A percentile compares a stretch with the other conserved stretches of the same genome.
Conservation (phyloP, 2,329 filamentous ascomycete species). For the Nemania sp. region DNA sequence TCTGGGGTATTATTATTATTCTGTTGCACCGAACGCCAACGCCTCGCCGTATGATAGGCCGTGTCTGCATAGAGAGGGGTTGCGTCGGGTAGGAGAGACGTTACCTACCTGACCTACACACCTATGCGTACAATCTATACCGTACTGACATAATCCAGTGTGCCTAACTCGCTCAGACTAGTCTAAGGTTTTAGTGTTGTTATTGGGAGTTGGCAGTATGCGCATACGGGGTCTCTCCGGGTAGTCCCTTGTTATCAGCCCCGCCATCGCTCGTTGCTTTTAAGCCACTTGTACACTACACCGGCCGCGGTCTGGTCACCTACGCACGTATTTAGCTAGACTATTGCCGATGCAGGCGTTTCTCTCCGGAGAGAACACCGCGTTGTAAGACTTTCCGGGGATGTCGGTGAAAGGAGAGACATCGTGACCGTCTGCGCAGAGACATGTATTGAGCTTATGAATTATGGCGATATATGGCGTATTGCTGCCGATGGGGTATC, state of each 20-base stretch:
- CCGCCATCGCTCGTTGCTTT: constrained; percentile 16
- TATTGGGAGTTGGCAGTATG: not conserved
- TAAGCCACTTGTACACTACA: constrained; percentile 9
- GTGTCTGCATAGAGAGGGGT: not conserved
- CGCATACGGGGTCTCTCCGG: not conserved
- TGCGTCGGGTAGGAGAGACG: not conserved
- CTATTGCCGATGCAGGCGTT: constrained; percentile 19
- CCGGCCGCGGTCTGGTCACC: constrained; percentile 12
- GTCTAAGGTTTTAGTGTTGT: not conserved
- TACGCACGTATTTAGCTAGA: constrained; percentile 19
- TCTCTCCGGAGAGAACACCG: constrained; percentile 9
- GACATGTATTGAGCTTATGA: not conserved
- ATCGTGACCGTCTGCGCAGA: not conserved
- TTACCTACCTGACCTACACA: not conserved
- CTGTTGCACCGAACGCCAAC: not conserved
- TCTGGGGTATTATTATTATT: constrained; percentile 16
- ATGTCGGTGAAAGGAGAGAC: constrained; percentile 11
- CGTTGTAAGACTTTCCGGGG: constrained; percentile 4
- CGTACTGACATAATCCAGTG: not conserved
- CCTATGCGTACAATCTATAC: not conserved
- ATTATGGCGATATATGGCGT: constrained; percentile 23
- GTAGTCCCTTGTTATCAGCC: constrained; percentile 22
- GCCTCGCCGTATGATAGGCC: not conserved
- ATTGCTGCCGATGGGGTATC: constrained; percentile 10
- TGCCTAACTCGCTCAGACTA: not conserved